Evolutionary conservation across 208 protist species (phyloP).

Genomic region (Trypanosoma platydactyli): DNA sequence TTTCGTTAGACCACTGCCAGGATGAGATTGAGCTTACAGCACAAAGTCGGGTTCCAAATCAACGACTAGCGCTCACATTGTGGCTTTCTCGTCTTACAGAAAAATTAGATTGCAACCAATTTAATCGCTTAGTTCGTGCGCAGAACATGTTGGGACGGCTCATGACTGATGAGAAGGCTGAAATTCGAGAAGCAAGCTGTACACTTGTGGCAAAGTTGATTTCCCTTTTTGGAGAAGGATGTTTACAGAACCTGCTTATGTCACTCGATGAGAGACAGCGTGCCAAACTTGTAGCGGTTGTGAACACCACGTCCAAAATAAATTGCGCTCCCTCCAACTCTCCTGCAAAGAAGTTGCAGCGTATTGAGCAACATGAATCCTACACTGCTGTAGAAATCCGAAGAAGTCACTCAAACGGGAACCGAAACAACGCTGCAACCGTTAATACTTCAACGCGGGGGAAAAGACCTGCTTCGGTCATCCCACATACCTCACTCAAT

Average conservation of each 20-base stretch:
- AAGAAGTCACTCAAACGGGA: slow-evolving; percentile 10
- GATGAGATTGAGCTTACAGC: slow-evolving; percentile 77
- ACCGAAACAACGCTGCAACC: neutral
- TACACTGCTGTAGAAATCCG: neutral
- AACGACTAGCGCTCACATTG: slow-evolving; percentile 60
- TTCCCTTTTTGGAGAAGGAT: slow-evolving; percentile 47
- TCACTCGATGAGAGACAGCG: slow-evolving; percentile 80
- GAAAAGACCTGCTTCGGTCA: neutral
- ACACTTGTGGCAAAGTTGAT: slow-evolving; percentile 62
- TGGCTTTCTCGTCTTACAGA: slow-evolving; percentile 70
- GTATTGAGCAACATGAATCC: slow-evolving; percentile 15
- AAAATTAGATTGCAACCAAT: slow-evolving; percentile 45
- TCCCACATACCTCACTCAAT: slow-evolving; percentile 5
- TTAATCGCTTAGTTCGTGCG: slow-evolving; percentile 40
- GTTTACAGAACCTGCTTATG: slow-evolving; percentile 46
- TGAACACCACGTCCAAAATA: slow-evolving; percentile 14
- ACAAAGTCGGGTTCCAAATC: slow-evolving; percentile 81
- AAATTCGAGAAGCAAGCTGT: slow-evolving; percentile 69
- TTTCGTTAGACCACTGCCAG: slow-evolving; percentile 80
- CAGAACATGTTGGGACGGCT: slow-evolving; percentile 58
- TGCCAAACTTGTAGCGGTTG: slow-evolving; percentile 33
- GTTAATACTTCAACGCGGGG: neutral
- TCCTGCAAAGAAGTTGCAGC: slow-evolving; percentile 27
- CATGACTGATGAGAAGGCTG: slow-evolving; percentile 83
- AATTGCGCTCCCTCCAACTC: slow-evolving; percentile 18